These are phyloP conservation scores for Lachnellula suecica DNA, from an alignment of 2,329 filamentous ascomycete genomes.

Conservation along the genomic window DNA sequence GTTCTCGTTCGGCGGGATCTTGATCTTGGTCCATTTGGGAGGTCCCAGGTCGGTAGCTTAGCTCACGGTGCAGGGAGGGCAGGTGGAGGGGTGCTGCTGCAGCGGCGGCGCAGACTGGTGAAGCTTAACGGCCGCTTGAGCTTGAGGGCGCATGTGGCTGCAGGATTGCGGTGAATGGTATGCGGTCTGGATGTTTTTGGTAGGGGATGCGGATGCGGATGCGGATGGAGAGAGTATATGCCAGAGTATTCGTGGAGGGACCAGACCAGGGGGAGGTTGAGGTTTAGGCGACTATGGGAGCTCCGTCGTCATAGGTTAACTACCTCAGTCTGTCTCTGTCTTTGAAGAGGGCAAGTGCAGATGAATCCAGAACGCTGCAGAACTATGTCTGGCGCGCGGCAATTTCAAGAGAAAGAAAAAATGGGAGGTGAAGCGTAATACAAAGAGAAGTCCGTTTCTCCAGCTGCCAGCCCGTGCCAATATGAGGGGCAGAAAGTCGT, in stretches of 20 bases:
- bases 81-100: slow-evolving; percentile 19
- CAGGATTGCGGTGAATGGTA: too few relatives aligned
- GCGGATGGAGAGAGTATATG: too few relatives aligned
- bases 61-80: slow-evolving; percentile 38
- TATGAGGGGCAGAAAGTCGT: too few relatives aligned
- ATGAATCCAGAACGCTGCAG: neutral
- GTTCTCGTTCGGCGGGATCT: slow-evolving; percentile 44
- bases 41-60: slow-evolving; percentile 30
- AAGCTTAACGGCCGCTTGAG: too few relatives aligned
- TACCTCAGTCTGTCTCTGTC: neutral
- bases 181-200: too few relatives aligned
- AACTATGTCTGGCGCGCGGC: neutral
- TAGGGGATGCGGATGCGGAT: too few relatives aligned
- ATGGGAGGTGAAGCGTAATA: too few relatives aligned
- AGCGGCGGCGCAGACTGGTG: slow-evolving; percentile 16
- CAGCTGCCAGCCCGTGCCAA: too few relatives aligned
- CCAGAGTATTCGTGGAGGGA: neutral
- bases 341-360: neutral
- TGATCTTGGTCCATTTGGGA: slow-evolving; percentile 39
- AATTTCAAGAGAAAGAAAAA: too few relatives aligned
- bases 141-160: too few relatives aligned
- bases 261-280: slow-evolving; percentile 1
- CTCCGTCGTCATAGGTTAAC: slow-evolving; percentile 8
- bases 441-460: too few relatives aligned
- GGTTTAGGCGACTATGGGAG: slow-evolving; percentile 13